These are phyloP conservation scores for Hemisphaericaspora xylanilytica DNA, from an alignment of 1,139 yeast genomes.

Conservation along the genomic window DNA sequence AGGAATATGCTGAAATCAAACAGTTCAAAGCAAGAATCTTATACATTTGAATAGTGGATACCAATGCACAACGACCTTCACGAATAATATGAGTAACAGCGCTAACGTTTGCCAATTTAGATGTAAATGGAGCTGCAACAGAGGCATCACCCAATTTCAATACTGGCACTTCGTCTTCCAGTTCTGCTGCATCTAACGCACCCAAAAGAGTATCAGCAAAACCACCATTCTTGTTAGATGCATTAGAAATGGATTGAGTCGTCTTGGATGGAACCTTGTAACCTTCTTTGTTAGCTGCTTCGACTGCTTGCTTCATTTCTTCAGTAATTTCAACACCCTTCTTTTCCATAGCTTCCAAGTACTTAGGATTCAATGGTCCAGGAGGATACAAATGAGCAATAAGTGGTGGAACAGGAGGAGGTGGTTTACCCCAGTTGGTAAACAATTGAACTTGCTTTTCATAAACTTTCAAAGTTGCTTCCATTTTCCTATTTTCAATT, in stretches of 20 bases:
- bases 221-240: conserved; percentile 25
- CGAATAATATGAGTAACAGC: conserved; percentile 93
- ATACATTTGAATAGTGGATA: conserved; percentile 98
- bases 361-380: conserved; percentile 87
- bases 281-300: conserved; percentile 40
- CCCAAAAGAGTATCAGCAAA: conserved; percentile 74
- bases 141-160: conserved; percentile 98
- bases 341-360: conserved; percentile 78
- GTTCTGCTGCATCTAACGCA: conserved; percentile 68
- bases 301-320: conserved; percentile 62
- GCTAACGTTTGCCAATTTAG: conserved; percentile 87
- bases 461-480: conserved; percentile 65
- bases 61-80: conserved; percentile 98
- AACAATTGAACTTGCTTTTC: conserved; percentile 80
- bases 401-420: conserved; percentile 80
- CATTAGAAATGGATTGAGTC: conserved; percentile 27
- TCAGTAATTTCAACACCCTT: conserved; percentile 74
- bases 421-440: conserved; percentile 76
- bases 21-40: conserved; percentile 95
- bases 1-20: conserved; percentile 92
- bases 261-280: conserved; percentile 12
- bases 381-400: conserved; percentile 98
- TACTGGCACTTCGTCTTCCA: conserved; percentile 84
- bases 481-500: conserved; percentile 74
- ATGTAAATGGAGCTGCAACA: conserved; percentile 98